A percentile compares a stretch with the other conserved stretches of the same genome.
These are phyloP conservation scores for Rutstroemia sydowiana DNA, from an alignment of 2,329 filamentous ascomycete genomes.

Conservation along the genomic window DNA sequence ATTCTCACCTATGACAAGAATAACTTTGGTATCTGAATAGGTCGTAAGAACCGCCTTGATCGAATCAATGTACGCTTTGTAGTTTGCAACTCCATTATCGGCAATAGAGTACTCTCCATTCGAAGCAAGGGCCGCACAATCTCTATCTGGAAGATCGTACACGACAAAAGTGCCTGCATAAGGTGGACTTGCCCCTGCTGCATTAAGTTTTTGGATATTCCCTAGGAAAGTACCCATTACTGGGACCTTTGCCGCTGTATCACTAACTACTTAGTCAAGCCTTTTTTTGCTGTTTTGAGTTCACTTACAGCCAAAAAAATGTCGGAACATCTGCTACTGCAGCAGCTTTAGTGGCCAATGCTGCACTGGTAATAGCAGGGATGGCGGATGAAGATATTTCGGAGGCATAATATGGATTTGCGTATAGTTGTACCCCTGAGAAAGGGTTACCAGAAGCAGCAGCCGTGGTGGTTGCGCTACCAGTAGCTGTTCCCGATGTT, in stretches of 20 bases:
- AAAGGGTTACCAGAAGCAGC: conserved; percentile 46
- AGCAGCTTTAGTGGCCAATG: conserved; percentile 41
- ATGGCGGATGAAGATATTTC: conserved; percentile 49
- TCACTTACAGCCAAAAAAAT: conserved; percentile 43
- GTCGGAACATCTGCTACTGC: conserved; percentile 44
- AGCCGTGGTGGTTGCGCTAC: conserved; percentile 17
- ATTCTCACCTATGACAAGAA: conserved; percentile 40
- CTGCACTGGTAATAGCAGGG: conserved; percentile 50
- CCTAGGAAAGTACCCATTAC: conserved; percentile 39
- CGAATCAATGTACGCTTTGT: conserved; percentile 47
- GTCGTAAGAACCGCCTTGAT: conserved; percentile 45
- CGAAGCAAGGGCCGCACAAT: conserved; percentile 55
- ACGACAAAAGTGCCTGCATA: conserved; percentile 48
- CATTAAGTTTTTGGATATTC: conserved; percentile 41
- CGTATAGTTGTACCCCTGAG: conserved; percentile 41
- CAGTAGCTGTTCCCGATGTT: conserved; percentile 8
- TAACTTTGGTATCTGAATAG: conserved; percentile 43
- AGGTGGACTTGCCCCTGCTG: conserved; percentile 39
- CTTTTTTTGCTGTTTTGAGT: not conserved
- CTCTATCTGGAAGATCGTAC: conserved; percentile 56
- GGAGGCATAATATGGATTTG: conserved; percentile 45
- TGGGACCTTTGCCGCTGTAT: conserved; percentile 42
- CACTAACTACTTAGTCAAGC: conserved; percentile 19
- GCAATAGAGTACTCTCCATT: conserved; percentile 54
- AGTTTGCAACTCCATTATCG: conserved; percentile 39